Evolutionary conservation across 495 filamentous ascomycete species (phyloP).

Genomic region (Durotheca rogersii): DNA sequence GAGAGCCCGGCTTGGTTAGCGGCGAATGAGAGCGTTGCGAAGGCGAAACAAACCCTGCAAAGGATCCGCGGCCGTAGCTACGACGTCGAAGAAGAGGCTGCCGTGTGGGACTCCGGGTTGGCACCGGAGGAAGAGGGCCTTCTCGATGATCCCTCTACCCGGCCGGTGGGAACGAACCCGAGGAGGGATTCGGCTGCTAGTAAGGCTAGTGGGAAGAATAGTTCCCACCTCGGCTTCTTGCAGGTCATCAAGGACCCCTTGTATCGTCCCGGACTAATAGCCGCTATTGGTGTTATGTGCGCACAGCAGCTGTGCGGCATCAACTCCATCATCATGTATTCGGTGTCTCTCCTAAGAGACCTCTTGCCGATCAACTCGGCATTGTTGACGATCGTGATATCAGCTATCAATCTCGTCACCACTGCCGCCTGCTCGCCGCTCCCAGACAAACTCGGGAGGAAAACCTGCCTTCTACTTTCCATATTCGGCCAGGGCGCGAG

Average conservation of each 20-base stretch:
- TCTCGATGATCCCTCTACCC: constrained; percentile 36
- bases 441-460: constrained; percentile 83
- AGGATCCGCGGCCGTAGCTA: constrained; percentile 68
- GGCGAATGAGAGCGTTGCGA: constrained; percentile 58
- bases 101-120: constrained; percentile 53
- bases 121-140: constrained; percentile 52
- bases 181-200: constrained; percentile 43
- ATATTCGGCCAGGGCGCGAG: constrained; percentile 80
- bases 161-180: constrained; percentile 19
- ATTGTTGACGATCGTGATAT: constrained; percentile 79
- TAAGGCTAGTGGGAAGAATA: constrained; percentile 41
- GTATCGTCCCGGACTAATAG: constrained; percentile 75
- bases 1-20: constrained; percentile 89
- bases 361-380: constrained; percentile 77
- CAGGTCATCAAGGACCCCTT: constrained; percentile 62
- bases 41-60: constrained; percentile 67
- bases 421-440: constrained; percentile 79
- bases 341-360: constrained; percentile 77
- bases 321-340: constrained; percentile 98
- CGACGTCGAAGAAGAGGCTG: constrained; percentile 73
- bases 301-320: constrained; percentile 91
- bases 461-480: constrained; percentile 74
- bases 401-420: constrained; percentile 78
- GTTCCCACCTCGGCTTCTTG: constrained; percentile 63
- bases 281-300: constrained; percentile 87